Base-by-base conservation (phyloP, 257 asterid species). In the Knoxia roxburghii region DNA sequence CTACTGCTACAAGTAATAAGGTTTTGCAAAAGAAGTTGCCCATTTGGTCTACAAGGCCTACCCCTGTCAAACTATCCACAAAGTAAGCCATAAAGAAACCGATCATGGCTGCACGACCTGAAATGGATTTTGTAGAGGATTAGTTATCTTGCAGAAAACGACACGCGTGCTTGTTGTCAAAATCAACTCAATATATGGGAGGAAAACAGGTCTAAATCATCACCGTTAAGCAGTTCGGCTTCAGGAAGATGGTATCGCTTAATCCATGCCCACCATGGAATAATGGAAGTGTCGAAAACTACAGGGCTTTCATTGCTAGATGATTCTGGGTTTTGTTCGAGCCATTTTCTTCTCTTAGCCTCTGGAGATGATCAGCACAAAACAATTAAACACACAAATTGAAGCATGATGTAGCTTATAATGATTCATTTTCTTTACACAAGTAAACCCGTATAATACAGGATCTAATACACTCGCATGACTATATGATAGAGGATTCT, bases 181-280 rank as follows among this genome's bases (percentile, higher is more conserved):
- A 20, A 33, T 13, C 50, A 66, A 51, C 12, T 17, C 49, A n/a
- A 33, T 10, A 51, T n/a, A 56, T 48, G 7, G 49, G 53, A 48
- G 27, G 24, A 55, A 40, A 43, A 61, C 54, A 54, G 45, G 20
- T 39, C 65, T 12, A 26, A 71, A 72, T 79, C n/a, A n/a, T 39
- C 63, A 90, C 99, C 97, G 30, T 93, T 93, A 6, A 93, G 99
- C 39, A 87, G 80, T 73, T 93, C 99, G 35, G 99, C 99, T 84
- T 93, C 99, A 3, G 99, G 97, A 54, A 93, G 99, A 83, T 93
- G 99, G 69, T 86, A 90, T 76, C 96, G 85, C 75, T 88, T 88
- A 76, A 84, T 82, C 96, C 99, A 93, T 69, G 94, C 92, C 99
- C 99, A 93, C 97, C 97, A 93, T 53, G 99, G 99, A 74, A 93